phyloP scores from a whole-genome alignment of 768 basidiomycete genomes.

The Collybia sordida region DNA sequence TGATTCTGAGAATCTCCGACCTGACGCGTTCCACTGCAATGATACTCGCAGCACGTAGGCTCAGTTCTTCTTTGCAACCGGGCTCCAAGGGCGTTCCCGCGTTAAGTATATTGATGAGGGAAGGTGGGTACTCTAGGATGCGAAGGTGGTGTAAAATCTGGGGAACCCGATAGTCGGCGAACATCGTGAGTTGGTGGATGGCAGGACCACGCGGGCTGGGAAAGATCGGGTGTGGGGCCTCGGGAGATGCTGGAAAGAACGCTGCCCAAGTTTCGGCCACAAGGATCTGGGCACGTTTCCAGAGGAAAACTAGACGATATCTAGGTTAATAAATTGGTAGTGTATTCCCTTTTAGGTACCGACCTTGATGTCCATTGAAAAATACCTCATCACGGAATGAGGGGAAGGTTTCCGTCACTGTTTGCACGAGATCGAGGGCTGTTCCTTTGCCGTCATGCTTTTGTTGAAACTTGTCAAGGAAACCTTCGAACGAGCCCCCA shows the following conservation, averaged over 20 bases:
- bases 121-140: slow-evolving; percentile 69
- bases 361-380: slow-evolving; percentile 61
- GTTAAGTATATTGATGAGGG: slow-evolving; percentile 52
- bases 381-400: slow-evolving; percentile 71
- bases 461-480: slow-evolving; percentile 61
- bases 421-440: slow-evolving; percentile 70
- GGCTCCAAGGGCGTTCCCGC: slow-evolving; percentile 42
- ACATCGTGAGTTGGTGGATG: slow-evolving; percentile 84
- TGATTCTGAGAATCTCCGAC: slow-evolving; percentile 50
- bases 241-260: slow-evolving; percentile 62
- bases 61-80: slow-evolving; percentile 72
- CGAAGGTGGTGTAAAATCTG: slow-evolving; percentile 86
- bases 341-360: slow-evolving; percentile 1
- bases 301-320: slow-evolving; percentile 60
- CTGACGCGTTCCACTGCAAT: slow-evolving; percentile 75
- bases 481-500: slow-evolving; percentile 68
- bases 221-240: slow-evolving; percentile 68
- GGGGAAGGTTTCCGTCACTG: slow-evolving; percentile 70
- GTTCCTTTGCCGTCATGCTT: slow-evolving; percentile 56
- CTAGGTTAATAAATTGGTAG: not conserved
- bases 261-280: slow-evolving; percentile 93
- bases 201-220: slow-evolving; percentile 52
- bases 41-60: slow-evolving; percentile 78
- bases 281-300: slow-evolving; percentile 91
- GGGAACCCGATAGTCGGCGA: slow-evolving; percentile 90